Evolutionary conservation across 2,329 filamentous ascomycete genomes (phyloP).

Genomic region (Diaporthe sp.): DNA sequence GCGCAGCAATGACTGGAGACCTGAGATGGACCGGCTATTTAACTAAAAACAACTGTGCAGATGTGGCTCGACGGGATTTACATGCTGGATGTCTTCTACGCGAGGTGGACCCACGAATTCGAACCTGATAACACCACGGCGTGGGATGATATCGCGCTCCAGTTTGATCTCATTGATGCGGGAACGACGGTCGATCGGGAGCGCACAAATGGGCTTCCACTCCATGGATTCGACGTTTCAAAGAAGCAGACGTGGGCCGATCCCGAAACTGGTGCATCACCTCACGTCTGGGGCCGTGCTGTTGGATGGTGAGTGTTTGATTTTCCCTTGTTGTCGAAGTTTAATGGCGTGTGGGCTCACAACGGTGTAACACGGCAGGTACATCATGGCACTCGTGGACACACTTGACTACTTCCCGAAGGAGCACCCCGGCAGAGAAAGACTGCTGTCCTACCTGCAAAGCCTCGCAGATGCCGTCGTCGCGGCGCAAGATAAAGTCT

Average conservation of each 20-base stretch:
- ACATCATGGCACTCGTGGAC: slow-evolving; percentile 49
- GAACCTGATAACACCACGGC: slow-evolving; percentile 45
- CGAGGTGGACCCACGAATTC: slow-evolving; percentile 45
- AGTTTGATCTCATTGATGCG: slow-evolving; percentile 22
- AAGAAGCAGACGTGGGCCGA: slow-evolving; percentile 64
- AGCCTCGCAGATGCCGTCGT: slow-evolving; percentile 17
- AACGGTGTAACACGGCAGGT: slow-evolving; percentile 14
- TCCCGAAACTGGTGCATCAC: slow-evolving; percentile 61
- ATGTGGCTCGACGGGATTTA: slow-evolving; percentile 61
- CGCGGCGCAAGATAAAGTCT: slow-evolving; percentile 17
- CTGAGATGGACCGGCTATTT: slow-evolving; percentile 49
- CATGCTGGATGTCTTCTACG: slow-evolving; percentile 54
- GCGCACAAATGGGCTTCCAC: slow-evolving; percentile 56
- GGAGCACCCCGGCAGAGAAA: slow-evolving; percentile 13
- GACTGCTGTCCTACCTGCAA: slow-evolving; percentile 10
- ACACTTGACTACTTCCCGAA: slow-evolving; percentile 50
- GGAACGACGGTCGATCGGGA: slow-evolving; percentile 53
- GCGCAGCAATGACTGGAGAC: slow-evolving; percentile 39
- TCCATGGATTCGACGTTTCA: slow-evolving; percentile 67
- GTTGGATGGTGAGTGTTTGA: slow-evolving; percentile 50
- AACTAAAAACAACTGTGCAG: slow-evolving; percentile 55
- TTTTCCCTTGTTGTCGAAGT: neutral
- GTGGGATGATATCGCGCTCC: slow-evolving; percentile 39
- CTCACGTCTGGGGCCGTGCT: slow-evolving; percentile 64
- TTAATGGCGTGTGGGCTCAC: neutral